A percentile compares a stretch with the other conserved stretches of the same genome.
Evolutionary conservation across 805 yeast genomes (phyloP).

Genomic region (Barnettozyma populi): DNA sequence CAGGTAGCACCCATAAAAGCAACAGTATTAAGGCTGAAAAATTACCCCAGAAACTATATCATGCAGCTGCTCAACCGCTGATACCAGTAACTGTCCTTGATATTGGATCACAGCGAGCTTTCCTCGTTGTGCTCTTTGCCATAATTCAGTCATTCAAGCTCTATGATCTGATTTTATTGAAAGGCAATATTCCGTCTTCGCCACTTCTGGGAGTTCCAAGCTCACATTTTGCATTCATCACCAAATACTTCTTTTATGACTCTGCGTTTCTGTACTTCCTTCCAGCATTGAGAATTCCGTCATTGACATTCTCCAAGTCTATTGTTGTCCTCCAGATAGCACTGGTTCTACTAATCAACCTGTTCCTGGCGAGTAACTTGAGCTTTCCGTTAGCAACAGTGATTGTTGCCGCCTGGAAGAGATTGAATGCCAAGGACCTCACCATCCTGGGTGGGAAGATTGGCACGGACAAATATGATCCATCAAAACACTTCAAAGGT

Average conservation of each 20-base stretch:
- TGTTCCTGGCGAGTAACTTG: conserved; percentile 47
- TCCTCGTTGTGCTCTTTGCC: conserved; percentile 59
- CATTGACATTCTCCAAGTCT: conserved; percentile 59
- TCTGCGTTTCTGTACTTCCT: conserved; percentile 62
- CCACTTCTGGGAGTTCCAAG: conserved; percentile 33
- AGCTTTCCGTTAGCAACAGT: conserved; percentile 41
- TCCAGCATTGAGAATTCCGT: conserved; percentile 73
- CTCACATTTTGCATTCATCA: conserved; percentile 52
- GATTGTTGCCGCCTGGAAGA: conserved; percentile 39
- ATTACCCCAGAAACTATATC: conserved; percentile 7
- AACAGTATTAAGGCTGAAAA: conserved; percentile 2
- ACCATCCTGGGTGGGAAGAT: conserved; percentile 48
- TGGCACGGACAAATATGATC: conserved; percentile 25
- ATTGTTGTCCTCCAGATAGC: conserved; percentile 45
- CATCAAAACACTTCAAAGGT: conserved; percentile 64
- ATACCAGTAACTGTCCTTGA: conserved; percentile 67
- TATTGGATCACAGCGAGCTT: conserved; percentile 68
- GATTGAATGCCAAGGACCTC: conserved; percentile 39
- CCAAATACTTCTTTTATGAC: conserved; percentile 72
- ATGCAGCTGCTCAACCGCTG: conserved; percentile 29
- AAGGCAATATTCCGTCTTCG: conserved; percentile 35
- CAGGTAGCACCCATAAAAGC: neutral
- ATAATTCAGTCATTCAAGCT: conserved; percentile 84
- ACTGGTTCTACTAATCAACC: conserved; percentile 42
- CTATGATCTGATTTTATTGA: conserved; percentile 60